Base-by-base conservation (phyloP, 768 basidiomycete species). In the Termitomyces titanicus region DNA sequence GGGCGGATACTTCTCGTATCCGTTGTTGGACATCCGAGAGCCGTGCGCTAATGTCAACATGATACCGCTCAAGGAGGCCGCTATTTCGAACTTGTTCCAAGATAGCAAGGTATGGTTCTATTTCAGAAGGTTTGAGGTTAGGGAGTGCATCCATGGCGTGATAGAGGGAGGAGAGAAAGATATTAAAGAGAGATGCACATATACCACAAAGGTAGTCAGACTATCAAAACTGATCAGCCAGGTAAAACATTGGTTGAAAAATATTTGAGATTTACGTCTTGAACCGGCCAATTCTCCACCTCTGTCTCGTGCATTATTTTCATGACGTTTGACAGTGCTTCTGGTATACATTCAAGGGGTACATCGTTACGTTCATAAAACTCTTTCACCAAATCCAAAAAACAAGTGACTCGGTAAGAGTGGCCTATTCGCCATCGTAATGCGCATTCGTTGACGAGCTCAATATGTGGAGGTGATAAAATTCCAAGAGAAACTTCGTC, bases 401-500 rank as follows among this genome's bases (percentile, higher is more conserved):
- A 97, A 64, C 85, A 87, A 10, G 85, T 79, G 0, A 81, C 85
- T 33, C 90, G 84, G 65, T 89, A 91, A 17, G 88, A 74, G 58
- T 88, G 86, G 2, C 85, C 82, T 58, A 98, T 86, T 45, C 96
- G 79, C 97, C 97, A 98, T 39, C 93, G 80, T 56, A 89, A 61
- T 3, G 92, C 92, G 62, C 93, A 94, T 62, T 95, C 91, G 54
- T 87, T 88, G 61, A 98, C 80, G 35, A 99, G 74, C 54, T 90
- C 88, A 39, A 92, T 77, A 66, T 98, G 92, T 11, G 80, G 67
- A 1, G 80, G 66, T 3, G 92, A 92, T 17, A 99, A 72, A 54
- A 99, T 98, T 7, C 92, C 91, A 35, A 98, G 74, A 0, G 94
- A 92, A 15, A 99, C 96, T 73, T 98, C 94, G 61, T 98, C 92